These are phyloP conservation scores for Debaryomyces nepalensis DNA, from an alignment of 1,139 yeast genomes.

Conservation along the genomic window DNA sequence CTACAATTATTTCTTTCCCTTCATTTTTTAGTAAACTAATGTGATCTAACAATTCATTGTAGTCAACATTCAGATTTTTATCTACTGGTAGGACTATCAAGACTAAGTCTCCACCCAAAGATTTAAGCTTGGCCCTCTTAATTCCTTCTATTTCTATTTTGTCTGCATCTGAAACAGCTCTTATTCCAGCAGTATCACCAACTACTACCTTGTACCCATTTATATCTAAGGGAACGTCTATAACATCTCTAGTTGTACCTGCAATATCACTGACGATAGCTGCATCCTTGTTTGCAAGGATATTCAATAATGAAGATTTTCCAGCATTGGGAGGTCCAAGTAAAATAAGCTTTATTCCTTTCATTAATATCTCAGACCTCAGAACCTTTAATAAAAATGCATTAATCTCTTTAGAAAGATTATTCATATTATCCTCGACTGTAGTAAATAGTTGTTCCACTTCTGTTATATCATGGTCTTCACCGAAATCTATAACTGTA, in stretches of 20 bases:
- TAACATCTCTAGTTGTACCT: conserved; percentile 92
- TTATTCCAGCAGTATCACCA: conserved; percentile 93
- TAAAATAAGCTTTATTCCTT: conserved; percentile 75
- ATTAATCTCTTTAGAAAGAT: conserved; percentile 49
- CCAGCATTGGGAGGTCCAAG: conserved; percentile 98
- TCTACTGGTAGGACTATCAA: conserved; percentile 52
- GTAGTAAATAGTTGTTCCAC: conserved; percentile 50
- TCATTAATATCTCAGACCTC: conserved; percentile 65
- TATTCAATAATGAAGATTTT: conserved; percentile 81
- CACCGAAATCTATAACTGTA: conserved; percentile 95
- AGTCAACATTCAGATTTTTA: conserved; percentile 16
- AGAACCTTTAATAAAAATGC: conserved; percentile 55
- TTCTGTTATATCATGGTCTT: conserved; percentile 82
- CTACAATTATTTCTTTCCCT: conserved; percentile 41
- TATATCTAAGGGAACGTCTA: conserved; percentile 81
- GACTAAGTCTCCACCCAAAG: conserved; percentile 64
- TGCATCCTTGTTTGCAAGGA: conserved; percentile 75
- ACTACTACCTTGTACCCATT: conserved; percentile 82
- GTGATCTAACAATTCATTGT: conserved; percentile 38
- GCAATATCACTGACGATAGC: conserved; percentile 92
- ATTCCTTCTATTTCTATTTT: conserved; percentile 84
- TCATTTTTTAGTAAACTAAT: conserved; percentile 31
- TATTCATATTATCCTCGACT: conserved; percentile 50
- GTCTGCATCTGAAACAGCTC: conserved; percentile 55
- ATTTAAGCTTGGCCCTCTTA: conserved; percentile 65